These are phyloP conservation scores for Gonapodya sp. DNA, from an alignment of 192 early-diverging fungal genomes.

Conservation along the genomic window DNA sequence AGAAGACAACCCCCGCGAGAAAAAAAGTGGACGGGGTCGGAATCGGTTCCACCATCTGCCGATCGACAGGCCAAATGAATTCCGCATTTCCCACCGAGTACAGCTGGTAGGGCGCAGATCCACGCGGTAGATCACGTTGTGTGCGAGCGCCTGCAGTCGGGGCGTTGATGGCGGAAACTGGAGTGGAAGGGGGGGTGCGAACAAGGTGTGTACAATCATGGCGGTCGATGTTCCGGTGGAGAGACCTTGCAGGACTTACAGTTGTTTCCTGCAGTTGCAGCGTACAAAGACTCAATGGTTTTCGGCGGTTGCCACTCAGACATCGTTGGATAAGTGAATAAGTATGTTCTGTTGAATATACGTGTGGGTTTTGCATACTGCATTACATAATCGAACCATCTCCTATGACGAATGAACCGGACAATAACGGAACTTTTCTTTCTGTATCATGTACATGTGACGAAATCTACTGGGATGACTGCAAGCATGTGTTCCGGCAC, in stretches of 20 bases:
- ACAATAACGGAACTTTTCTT: too few relatives aligned
- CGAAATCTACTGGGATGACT: too few relatives aligned
- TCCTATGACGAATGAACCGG: too few relatives aligned
- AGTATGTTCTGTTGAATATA: too few relatives aligned
- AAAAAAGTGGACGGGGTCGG: not conserved
- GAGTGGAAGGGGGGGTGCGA: not conserved
- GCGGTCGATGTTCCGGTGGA: not conserved
- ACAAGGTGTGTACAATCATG: not conserved
- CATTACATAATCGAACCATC: too few relatives aligned
- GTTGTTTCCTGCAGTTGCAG: constrained; percentile 3
- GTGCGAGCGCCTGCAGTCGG: constrained; percentile 20
- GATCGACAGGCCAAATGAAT: not conserved
- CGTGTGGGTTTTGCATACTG: too few relatives aligned
- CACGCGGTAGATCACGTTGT: constrained; percentile 15
- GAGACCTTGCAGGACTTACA: not conserved
- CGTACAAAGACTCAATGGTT: not conserved
- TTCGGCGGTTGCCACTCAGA: not conserved
- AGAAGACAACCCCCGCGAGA: too few relatives aligned
- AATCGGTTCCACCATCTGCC: not conserved
- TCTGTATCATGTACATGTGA: too few relatives aligned
- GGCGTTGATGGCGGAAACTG: constrained; percentile 14
- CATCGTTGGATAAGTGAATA: not conserved
- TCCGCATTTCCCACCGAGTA: constrained; percentile 13
- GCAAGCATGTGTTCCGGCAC: too few relatives aligned
- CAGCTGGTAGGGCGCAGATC: constrained; percentile 15